Conservation (phyloP, 73 alveolate species). For the Tetrahymena thermophila region DNA sequence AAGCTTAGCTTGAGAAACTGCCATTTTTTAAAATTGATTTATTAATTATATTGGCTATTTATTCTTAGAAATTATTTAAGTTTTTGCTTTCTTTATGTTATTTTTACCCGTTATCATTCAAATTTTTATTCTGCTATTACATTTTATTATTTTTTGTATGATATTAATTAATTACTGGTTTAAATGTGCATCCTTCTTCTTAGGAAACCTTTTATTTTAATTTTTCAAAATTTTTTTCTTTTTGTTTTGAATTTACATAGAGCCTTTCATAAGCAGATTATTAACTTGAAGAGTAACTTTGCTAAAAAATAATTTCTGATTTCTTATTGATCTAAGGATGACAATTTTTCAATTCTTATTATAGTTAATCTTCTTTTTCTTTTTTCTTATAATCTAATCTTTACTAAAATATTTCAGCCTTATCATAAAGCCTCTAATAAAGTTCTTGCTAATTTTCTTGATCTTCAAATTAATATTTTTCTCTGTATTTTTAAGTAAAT, state of each 20-base stretch:
- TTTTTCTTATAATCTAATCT: neutral
- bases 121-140: neutral
- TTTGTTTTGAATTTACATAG: neutral
- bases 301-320: neutral
- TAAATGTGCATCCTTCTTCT: neutral
- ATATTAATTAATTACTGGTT: neutral
- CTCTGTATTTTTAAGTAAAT: neutral
- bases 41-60: neutral
- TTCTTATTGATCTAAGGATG: neutral
- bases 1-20: neutral
- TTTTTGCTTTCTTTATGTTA: neutral
- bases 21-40: neutral
- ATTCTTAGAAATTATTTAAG: neutral
- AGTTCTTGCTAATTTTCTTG: neutral
- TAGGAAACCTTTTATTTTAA: neutral
- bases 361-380: neutral
- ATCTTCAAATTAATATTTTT: neutral
- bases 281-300: neutral
- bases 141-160: neutral
- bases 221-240: neutral
- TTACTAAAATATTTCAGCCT: neutral
- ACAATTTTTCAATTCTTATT: neutral
- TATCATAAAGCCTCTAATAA: neutral
- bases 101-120: neutral
- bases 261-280: neutral